phyloP scores from a whole-genome alignment of 1,284 basidiomycete species.

The Bondarzewia mesenterica region DNA sequence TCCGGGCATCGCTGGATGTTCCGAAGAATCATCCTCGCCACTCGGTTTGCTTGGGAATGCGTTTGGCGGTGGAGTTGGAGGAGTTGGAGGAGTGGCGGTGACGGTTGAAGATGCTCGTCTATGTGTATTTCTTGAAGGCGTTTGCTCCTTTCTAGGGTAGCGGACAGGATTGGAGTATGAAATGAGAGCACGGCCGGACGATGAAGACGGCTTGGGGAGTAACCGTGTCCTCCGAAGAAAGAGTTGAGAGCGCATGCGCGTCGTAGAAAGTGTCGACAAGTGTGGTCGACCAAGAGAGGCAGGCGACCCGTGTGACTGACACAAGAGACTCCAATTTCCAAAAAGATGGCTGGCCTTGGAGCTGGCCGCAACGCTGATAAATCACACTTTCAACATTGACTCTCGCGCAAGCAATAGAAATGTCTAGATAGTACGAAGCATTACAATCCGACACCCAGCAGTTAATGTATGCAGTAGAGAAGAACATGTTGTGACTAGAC shows the following conservation, averaged over 20 bases:
- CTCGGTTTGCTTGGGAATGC: conserved; percentile 26
- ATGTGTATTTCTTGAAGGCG: conserved; percentile 19
- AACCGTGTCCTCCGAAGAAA: conserved; percentile 44
- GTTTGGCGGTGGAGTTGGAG: conserved; percentile 23
- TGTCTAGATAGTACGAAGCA: conserved; percentile 4
- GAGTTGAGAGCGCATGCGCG: conserved; percentile 45
- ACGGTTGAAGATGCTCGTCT: conserved; percentile 28
- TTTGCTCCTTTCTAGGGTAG: conserved; percentile 24
- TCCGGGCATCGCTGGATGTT: background rate
- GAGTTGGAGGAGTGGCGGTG: conserved; percentile 19
- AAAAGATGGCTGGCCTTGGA: no score
- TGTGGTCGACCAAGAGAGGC: no score
- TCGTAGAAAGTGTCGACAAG: background rate
- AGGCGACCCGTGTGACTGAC: no score
- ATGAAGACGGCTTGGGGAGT: conserved; percentile 31
- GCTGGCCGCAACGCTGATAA: no score
- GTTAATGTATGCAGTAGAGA: conserved; percentile 1
- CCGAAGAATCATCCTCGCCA: conserved; percentile 24
- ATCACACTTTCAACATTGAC: no score
- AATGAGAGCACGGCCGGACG: conserved; percentile 24
- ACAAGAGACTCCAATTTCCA: no score
- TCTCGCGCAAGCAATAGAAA: no score
- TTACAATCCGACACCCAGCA: conserved; percentile 5
- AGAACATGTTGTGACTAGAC: conserved; percentile 1
- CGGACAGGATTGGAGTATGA: conserved; percentile 27